Percentiles rank a stretch among this genome's conserved stretches.
Conservation (phyloP, 2,329 filamentous ascomycete genomes). For the Curvularia lunata region DNA sequence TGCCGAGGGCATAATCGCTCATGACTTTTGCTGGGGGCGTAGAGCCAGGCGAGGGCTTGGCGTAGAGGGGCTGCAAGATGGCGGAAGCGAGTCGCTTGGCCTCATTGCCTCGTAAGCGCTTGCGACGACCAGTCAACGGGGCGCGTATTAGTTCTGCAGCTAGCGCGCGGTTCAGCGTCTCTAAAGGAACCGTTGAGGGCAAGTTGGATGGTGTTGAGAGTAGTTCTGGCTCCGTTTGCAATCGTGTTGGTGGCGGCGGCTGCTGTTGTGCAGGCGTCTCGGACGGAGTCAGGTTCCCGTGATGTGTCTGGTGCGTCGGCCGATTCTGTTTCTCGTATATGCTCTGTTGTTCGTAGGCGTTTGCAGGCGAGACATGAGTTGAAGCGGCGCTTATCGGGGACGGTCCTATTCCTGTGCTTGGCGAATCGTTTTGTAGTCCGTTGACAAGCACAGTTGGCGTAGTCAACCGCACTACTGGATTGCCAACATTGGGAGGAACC, state of each 20-base stretch:
- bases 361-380: conserved; percentile 27
- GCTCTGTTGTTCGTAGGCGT: conserved; percentile 26
- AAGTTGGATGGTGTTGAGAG: conserved; percentile 10
- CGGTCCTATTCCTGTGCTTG: conserved; percentile 32
- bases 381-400: conserved; percentile 31
- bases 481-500: conserved; percentile 66
- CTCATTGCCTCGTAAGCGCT: conserved; percentile 54
- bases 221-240: conserved; percentile 17
- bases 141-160: conserved; percentile 57
- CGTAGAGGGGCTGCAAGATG: conserved; percentile 49
- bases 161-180: conserved; percentile 54
- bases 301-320: conserved; percentile 34
- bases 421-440: conserved; percentile 50
- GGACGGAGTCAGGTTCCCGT: conserved; percentile 37
- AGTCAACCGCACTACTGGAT: conserved; percentile 64
- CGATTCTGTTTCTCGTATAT: conserved; percentile 22
- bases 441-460: conserved; percentile 65
- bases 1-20: conserved; percentile 46
- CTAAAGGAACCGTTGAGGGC: conserved; percentile 40
- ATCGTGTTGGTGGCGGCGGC: conserved; percentile 19
- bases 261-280: conserved; percentile 37
- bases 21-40: conserved; percentile 39
- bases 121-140: conserved; percentile 50
- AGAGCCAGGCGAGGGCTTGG: conserved; percentile 33
- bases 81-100: conserved; percentile 55